Percentiles rank a stretch among this genome's conserved stretches.
Conservation (phyloP, 2,329 filamentous ascomycete species). For the Stachybotrys echinatus region DNA sequence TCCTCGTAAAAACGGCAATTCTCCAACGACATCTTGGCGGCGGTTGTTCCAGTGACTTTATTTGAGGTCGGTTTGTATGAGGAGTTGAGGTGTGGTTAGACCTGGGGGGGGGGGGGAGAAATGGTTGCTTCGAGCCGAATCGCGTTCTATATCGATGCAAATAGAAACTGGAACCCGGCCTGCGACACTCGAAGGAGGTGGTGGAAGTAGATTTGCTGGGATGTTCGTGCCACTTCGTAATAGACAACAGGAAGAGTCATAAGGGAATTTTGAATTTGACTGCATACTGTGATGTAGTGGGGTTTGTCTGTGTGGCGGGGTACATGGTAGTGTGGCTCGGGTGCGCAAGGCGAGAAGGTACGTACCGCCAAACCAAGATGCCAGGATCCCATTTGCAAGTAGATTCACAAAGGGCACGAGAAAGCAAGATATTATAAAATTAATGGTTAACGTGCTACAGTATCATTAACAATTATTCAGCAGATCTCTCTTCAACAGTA, state of each 20-base stretch:
- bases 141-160: not conserved
- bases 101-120: slow-evolving; percentile 14
- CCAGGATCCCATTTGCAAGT: too few relatives aligned
- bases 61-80: too few relatives aligned
- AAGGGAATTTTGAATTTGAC: slow-evolving; percentile 36
- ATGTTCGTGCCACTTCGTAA: slow-evolving; percentile 8
- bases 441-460: too few relatives aligned
- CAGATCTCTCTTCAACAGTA: too few relatives aligned
- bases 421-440: too few relatives aligned
- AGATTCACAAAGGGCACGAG: too few relatives aligned
- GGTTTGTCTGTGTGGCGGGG: slow-evolving; percentile 27
- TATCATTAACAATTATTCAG: too few relatives aligned
- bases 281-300: slow-evolving; percentile 29
- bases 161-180: too few relatives aligned
- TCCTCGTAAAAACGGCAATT: slow-evolving; percentile 98
- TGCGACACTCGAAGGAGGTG: not conserved
- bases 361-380: too few relatives aligned
- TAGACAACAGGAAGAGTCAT: slow-evolving; percentile 32
- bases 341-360: too few relatives aligned
- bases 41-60: too few relatives aligned
- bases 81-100: slow-evolving; percentile 28
- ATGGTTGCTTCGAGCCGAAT: not conserved
- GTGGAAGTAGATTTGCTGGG: not conserved
- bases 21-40: slow-evolving; percentile 84
- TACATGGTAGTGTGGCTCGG: not conserved